Percentiles rank a stretch among this genome's conserved stretches.
These are phyloP conservation scores for Suillus ampliporus DNA, from an alignment of 768 basidiomycete genomes.

Conservation along the genomic window DNA sequence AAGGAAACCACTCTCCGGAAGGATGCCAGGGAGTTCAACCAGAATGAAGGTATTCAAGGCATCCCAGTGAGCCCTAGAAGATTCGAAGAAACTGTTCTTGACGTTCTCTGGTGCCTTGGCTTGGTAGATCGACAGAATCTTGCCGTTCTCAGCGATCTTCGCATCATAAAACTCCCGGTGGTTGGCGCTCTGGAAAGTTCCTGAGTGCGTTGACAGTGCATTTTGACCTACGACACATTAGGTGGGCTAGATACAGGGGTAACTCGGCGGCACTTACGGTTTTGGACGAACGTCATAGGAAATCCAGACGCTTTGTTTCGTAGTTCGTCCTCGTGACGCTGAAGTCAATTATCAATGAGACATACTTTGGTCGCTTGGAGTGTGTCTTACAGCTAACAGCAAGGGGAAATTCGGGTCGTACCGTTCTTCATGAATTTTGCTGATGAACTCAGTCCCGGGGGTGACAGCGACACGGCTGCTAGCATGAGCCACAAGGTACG, in stretches of 20 bases:
- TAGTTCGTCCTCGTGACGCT: conserved; percentile 55
- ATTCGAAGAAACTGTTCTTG: conserved; percentile 46
- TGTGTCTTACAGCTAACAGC: conserved; percentile 42
- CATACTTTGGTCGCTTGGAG: not conserved
- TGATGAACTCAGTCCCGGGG: conserved; percentile 42
- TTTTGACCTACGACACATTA: conserved; percentile 45
- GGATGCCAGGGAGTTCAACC: conserved; percentile 44
- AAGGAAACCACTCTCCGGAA: conserved; percentile 53
- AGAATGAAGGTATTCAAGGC: conserved; percentile 43
- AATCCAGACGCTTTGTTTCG: conserved; percentile 41
- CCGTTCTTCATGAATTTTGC: conserved; percentile 48
- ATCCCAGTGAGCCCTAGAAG: conserved; percentile 45
- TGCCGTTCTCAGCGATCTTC: conserved; percentile 47
- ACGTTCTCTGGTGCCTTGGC: conserved; percentile 41
- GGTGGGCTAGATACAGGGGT: not conserved
- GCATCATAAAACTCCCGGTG: conserved; percentile 50
- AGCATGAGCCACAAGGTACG: conserved; percentile 47
- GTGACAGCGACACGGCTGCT: conserved; percentile 36
- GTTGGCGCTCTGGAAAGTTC: conserved; percentile 38
- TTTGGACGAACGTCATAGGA: conserved; percentile 39
- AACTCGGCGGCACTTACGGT: conserved; percentile 43
- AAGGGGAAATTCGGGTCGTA: conserved; percentile 60
- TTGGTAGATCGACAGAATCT: conserved; percentile 47
- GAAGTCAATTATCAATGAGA: conserved; percentile 8
- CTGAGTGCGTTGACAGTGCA: conserved; percentile 44